Evolutionary conservation across 2,329 filamentous ascomycete genomes (phyloP), one percentile per base, ranked within the genome.

Genomic region (Dryadomyces sulphureus): DNA sequence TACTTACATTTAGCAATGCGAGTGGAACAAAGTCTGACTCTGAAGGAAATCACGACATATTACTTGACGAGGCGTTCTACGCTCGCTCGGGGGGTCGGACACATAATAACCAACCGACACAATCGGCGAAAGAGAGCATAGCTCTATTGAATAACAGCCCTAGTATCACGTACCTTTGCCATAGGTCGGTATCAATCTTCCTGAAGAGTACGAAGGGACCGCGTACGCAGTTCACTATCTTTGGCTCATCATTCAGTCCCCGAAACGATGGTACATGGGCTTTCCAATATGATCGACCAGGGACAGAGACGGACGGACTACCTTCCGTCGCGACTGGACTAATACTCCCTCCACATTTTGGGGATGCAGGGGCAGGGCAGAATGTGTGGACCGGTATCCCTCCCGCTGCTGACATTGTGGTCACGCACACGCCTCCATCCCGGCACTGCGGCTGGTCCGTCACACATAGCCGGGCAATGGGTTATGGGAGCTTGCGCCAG

Each of bases 21-120:
- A n/a, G n/a, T n/a, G n/a, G n/a, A n/a, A n/a, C n/a, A n/a, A n/a
- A n/a, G n/a, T n/a, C n/a, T 44, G 16, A 30, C 32, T 40, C 32
- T 45, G 17, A 49, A 81, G 81, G 83, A 24, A 89, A 88, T 57
- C 84, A 88, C 60, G 84, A 88, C 56, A 66, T 84, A 43, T 82
- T 80, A 0, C 70, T 88, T 7, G 82, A 87, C 55, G 53, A 64
- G n/a, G 57, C 65, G 3, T 85, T 83, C 57, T 81, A 77, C 57
- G 54, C 61, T 8, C 58, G 71, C 36, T 66, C 78, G 53, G 70
- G 71, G 1, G 54, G 56, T 1, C 63, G 65, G 45, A 76, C 79
- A n/a, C n/a, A n/a, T 55, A 76, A 79, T 55, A 77, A 75, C 54
- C 69, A 75, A 43, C 55, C 57, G 4, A 65, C 66, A 0, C 73